phyloP scores from a whole-genome alignment of 768 basidiomycete genomes.

The Boletus rubropictus region DNA sequence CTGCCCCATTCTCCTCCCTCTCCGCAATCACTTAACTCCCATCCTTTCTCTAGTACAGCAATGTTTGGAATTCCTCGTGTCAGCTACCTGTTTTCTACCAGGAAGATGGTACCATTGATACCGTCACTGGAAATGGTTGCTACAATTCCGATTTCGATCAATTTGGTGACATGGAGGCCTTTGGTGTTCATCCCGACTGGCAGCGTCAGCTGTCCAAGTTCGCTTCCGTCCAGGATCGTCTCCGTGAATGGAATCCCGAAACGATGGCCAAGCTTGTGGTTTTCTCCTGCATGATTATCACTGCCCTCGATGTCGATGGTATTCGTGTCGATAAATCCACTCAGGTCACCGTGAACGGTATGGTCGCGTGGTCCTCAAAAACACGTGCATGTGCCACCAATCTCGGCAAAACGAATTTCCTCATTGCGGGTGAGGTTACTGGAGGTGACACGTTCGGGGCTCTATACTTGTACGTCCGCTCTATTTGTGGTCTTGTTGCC shows the following conservation, averaged over 20 bases:
- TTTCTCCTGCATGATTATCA: slow-evolving; percentile 84
- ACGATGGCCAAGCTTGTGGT: slow-evolving; percentile 73
- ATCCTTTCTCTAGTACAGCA: slow-evolving; percentile 43
- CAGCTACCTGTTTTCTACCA: slow-evolving; percentile 74
- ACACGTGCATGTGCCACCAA: slow-evolving; percentile 70
- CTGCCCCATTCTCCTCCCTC: slow-evolving; percentile 15
- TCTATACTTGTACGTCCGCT: slow-evolving; percentile 63
- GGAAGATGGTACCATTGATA: slow-evolving; percentile 55
- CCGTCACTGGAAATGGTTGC: slow-evolving; percentile 64
- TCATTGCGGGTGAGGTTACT: slow-evolving; percentile 89
- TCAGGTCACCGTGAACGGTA: slow-evolving; percentile 79
- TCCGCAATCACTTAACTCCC: no score
- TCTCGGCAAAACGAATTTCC: slow-evolving; percentile 80
- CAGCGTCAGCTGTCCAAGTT: slow-evolving; percentile 93
- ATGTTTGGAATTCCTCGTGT: slow-evolving; percentile 71
- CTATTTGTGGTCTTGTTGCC: background rate
- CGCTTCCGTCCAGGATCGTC: slow-evolving; percentile 93
- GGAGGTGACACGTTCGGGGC: slow-evolving; percentile 89
- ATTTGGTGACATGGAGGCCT: slow-evolving; percentile 95
- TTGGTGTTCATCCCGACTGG: slow-evolving; percentile 93
- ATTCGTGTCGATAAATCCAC: slow-evolving; percentile 96
- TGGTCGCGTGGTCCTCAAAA: slow-evolving; percentile 67
- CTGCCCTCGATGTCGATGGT: slow-evolving; percentile 84
- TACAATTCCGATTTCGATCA: slow-evolving; percentile 85
- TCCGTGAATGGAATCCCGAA: slow-evolving; percentile 81